Conservation (phyloP, 2,329 filamentous ascomycete genomes). For the Trichoderma semiorbis region DNA sequence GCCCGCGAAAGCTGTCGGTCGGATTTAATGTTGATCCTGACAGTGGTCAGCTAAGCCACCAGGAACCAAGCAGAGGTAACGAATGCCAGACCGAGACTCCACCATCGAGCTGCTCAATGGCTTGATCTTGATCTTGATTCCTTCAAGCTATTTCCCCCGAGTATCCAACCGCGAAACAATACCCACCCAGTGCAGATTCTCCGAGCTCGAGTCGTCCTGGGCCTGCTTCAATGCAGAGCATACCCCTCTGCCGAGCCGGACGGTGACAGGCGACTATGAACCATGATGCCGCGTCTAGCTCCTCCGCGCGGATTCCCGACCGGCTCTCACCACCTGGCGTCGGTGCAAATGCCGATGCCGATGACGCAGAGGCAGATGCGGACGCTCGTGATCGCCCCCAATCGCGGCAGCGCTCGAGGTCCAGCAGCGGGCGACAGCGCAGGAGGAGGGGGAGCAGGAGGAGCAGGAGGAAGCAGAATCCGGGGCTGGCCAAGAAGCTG, state of each 20-base stretch:
- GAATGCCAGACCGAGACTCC: neutral
- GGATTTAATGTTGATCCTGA: slow-evolving; percentile 22
- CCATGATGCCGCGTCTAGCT: slow-evolving; percentile 46
- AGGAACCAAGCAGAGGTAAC: neutral
- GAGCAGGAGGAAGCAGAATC: slow-evolving; percentile 37
- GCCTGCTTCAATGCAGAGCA: slow-evolving; percentile 19
- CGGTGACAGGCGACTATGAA: slow-evolving; percentile 46
- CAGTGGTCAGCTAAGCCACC: neutral
- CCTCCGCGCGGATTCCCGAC: slow-evolving; percentile 34
- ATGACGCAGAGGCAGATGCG: slow-evolving; percentile 1
- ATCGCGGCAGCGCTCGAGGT: slow-evolving; percentile 20
- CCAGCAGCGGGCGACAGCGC: slow-evolving; percentile 30
- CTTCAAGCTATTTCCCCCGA: neutral
- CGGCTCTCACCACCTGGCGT: slow-evolving; percentile 17
- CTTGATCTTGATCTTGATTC: neutral
- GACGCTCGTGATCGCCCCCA: slow-evolving; percentile 7
- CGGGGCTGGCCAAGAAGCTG: slow-evolving; percentile 54
- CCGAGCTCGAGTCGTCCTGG: neutral
- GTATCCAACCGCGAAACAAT: neutral
- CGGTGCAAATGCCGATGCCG: slow-evolving; percentile 19
- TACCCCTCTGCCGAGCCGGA: slow-evolving; percentile 29
- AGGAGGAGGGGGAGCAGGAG: slow-evolving; percentile 38
- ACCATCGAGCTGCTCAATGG: slow-evolving; percentile 4
- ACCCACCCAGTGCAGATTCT: neutral
- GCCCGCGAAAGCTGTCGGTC: neutral